Percentiles rank a stretch among this genome's conserved stretches.
These are phyloP conservation scores for Petunia hybrid DNA, from an alignment of 305 asterid genomes.

Conservation along the genomic window DNA sequence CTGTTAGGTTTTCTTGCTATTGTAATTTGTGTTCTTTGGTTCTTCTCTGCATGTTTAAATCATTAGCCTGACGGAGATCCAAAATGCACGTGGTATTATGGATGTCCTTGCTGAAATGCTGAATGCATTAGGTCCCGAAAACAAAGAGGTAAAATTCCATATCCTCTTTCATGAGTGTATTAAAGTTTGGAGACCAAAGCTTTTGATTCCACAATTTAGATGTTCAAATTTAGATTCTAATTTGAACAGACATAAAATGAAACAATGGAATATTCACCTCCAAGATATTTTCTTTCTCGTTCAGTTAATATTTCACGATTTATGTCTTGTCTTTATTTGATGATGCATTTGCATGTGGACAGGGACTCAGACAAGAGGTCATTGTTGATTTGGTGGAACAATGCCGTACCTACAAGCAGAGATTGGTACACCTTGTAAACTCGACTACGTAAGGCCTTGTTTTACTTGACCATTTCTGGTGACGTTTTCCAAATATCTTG, in stretches of 20 bases:
- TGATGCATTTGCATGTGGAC: slow-evolving; percentile 32
- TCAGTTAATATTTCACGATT: not conserved
- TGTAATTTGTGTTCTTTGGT: slow-evolving; percentile 7
- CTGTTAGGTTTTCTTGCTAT: not conserved
- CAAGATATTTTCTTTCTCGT: slow-evolving; percentile 18
- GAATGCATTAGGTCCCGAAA: slow-evolving; percentile 86
- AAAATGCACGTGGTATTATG: slow-evolving; percentile 98
- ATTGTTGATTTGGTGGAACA: slow-evolving; percentile 97
- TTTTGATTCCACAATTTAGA: slow-evolving; percentile 28
- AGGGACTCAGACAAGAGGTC: slow-evolving; percentile 96
- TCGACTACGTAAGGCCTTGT: slow-evolving; percentile 89
- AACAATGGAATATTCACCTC: slow-evolving; percentile 12
- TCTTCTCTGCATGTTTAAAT: slow-evolving; percentile 27
- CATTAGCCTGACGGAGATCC: slow-evolving; percentile 86
- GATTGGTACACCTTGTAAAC: slow-evolving; percentile 98
- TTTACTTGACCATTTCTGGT: slow-evolving; percentile 33
- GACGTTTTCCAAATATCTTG: slow-evolving; percentile 26
- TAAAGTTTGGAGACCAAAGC: not conserved
- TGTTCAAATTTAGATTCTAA: not conserved
- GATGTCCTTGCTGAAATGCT: slow-evolving; percentile 98
- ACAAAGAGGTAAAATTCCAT: slow-evolving; percentile 74
- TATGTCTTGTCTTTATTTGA: slow-evolving; percentile 8
- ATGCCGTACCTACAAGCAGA: slow-evolving; percentile 93
- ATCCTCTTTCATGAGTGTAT: not conserved
- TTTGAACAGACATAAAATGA: not conserved